Conservation (phyloP, 345 rosid species). For the Viola odorata region DNA sequence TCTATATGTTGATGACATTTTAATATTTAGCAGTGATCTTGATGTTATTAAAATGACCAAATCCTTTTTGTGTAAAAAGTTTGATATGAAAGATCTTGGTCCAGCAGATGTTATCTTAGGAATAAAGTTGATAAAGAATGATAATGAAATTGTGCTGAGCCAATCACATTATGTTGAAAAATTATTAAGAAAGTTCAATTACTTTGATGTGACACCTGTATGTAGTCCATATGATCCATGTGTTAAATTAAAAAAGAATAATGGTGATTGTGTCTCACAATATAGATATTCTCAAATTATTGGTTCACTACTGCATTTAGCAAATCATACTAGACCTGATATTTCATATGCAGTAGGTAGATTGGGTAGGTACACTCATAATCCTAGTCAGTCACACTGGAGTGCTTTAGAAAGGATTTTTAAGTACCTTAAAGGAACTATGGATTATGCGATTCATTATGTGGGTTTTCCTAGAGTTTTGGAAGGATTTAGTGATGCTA, state of each 20-base stretch:
- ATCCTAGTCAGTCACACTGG: background rate
- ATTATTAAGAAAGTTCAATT: background rate
- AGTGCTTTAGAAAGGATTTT: background rate
- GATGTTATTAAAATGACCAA: background rate
- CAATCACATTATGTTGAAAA: slow-evolving; percentile 7
- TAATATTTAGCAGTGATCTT: background rate
- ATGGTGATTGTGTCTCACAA: background rate
- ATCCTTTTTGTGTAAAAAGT: background rate
- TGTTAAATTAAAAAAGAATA: background rate
- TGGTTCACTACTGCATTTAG: too few relatives aligned
- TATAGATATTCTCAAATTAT: background rate
- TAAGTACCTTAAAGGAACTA: background rate
- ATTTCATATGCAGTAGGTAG: too few relatives aligned
- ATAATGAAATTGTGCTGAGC: background rate
- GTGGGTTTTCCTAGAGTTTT: background rate
- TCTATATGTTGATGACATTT: slow-evolving; percentile 2
- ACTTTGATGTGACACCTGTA: background rate
- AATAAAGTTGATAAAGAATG: background rate
- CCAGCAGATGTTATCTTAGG: background rate
- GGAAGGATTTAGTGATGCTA: background rate
- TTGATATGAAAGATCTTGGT: slow-evolving; percentile 3
- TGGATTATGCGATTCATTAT: background rate
- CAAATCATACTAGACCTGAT: too few relatives aligned
- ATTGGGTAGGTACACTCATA: too few relatives aligned
- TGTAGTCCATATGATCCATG: background rate